Percentiles rank a stretch among this genome's conserved stretches.
Evolutionary conservation across 2,329 filamentous ascomycete genomes (phyloP).

Genomic region (Aspergillus felis): DNA sequence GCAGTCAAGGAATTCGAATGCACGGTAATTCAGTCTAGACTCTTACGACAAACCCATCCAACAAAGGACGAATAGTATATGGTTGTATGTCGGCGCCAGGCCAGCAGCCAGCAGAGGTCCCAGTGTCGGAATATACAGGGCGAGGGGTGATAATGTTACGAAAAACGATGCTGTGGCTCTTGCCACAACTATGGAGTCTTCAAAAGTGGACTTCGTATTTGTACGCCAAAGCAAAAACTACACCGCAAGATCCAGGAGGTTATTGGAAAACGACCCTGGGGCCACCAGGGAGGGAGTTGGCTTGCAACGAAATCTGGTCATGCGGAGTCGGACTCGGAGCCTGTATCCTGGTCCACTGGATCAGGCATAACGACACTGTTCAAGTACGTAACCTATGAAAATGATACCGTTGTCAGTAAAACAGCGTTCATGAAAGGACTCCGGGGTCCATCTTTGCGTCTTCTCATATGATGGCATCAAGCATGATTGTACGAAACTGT

Average conservation of each 20-base stretch:
- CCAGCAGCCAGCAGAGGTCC: neutral
- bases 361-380: conserved; percentile 74
- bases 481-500: conserved; percentile 6
- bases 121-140: neutral
- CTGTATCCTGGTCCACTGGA: conserved; percentile 43
- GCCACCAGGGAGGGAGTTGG: neutral
- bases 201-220: neutral
- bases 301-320: neutral
- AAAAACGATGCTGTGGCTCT: neutral
- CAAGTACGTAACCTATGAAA: conserved; percentile 61
- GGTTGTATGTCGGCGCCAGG: neutral
- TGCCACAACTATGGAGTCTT: neutral
- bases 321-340: conserved; percentile 29
- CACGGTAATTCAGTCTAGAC: conserved; percentile 10
- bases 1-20: neutral
- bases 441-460: conserved; percentile 5
- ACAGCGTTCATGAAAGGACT: conserved; percentile 2
- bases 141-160: neutral
- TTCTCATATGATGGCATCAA: conserved; percentile 1
- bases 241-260: neutral
- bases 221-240: neutral
- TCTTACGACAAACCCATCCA: conserved; percentile 10
- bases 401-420: conserved; percentile 24
- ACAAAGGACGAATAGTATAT: neutral
- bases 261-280: neutral